phyloP scores from a whole-genome alignment of 2,329 filamentous ascomycete genomes.

The Alternaria gansuensis region DNA sequence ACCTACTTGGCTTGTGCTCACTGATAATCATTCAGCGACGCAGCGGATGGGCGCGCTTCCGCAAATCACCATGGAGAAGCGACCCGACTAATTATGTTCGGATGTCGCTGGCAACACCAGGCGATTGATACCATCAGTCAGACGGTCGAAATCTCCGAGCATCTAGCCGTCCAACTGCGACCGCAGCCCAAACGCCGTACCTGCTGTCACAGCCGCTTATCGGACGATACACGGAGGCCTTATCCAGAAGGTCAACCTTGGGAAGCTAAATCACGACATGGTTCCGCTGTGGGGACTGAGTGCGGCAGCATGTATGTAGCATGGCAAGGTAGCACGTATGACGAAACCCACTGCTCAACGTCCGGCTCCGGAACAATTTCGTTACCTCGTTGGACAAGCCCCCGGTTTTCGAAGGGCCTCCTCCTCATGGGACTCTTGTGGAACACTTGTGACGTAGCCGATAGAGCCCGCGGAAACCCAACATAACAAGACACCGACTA shows the following conservation, averaged over 20 bases:
- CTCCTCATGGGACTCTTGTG: conserved; percentile 14
- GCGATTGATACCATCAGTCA: background rate
- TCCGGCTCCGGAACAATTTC: conserved; percentile 9
- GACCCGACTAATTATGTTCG: background rate
- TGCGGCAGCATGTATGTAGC: conserved; percentile 7
- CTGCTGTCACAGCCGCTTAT: conserved; percentile 1
- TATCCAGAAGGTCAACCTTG: background rate
- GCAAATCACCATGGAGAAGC: background rate
- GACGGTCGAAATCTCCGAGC: background rate
- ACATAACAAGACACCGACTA: conserved; percentile 6
- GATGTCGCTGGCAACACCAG: background rate
- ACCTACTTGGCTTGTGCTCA: background rate
- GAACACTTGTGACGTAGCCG: conserved; percentile 15
- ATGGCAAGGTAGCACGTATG: conserved; percentile 4
- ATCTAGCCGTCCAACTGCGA: conserved; percentile 1
- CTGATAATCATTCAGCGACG: background rate
- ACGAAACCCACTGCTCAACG: conserved; percentile 9
- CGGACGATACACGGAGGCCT: conserved; percentile 9
- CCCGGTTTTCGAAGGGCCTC: conserved; percentile 4
- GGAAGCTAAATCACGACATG: background rate
- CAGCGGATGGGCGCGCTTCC: background rate
- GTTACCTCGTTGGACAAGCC: conserved; percentile 2
- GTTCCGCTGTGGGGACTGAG: conserved; percentile 3
- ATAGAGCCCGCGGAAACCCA: conserved; percentile 1
- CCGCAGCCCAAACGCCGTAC: conserved; percentile 1